Evolutionary conservation across 768 basidiomycete genomes (phyloP).

Genomic region (Lactarius quietus): DNA sequence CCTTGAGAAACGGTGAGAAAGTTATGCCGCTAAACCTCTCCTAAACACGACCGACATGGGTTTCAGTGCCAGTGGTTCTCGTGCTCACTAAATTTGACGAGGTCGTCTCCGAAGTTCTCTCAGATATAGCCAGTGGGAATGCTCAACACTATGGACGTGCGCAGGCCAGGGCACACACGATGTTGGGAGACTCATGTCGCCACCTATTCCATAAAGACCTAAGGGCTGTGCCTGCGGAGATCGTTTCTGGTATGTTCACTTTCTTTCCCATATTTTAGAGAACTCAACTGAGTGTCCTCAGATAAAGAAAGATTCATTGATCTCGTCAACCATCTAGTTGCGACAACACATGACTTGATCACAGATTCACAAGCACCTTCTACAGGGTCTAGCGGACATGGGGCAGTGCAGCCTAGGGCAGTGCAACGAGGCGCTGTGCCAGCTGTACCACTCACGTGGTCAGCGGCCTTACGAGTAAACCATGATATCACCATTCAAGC

Average conservation of each 20-base stretch:
- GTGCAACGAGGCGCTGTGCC: no score
- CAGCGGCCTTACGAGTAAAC: not conserved
- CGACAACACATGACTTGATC: slow-evolving; percentile 5
- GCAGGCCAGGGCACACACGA: not conserved
- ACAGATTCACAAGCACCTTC: not conserved
- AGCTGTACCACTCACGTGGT: not conserved
- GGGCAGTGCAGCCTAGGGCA: not conserved
- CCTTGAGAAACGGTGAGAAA: not conserved
- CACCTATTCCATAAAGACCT: not conserved
- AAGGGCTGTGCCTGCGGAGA: slow-evolving; percentile 6
- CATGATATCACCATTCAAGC: not conserved
- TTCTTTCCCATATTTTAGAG: not conserved
- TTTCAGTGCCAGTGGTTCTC: slow-evolving; percentile 9
- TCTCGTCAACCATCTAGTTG: not conserved
- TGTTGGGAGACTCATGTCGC: not conserved
- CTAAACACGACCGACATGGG: not conserved
- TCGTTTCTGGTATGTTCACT: slow-evolving; percentile 8
- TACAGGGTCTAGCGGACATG: not conserved
- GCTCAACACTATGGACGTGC: not conserved
- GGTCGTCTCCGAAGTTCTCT: not conserved
- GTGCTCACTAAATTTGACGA: slow-evolving; percentile 11
- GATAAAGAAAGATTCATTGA: not conserved
- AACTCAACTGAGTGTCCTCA: not conserved
- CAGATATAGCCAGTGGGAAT: not conserved
- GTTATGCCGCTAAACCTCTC: not conserved